Base-by-base conservation (phyloP, 768 basidiomycete species). In the Kwoniella mangroviensis region DNA sequence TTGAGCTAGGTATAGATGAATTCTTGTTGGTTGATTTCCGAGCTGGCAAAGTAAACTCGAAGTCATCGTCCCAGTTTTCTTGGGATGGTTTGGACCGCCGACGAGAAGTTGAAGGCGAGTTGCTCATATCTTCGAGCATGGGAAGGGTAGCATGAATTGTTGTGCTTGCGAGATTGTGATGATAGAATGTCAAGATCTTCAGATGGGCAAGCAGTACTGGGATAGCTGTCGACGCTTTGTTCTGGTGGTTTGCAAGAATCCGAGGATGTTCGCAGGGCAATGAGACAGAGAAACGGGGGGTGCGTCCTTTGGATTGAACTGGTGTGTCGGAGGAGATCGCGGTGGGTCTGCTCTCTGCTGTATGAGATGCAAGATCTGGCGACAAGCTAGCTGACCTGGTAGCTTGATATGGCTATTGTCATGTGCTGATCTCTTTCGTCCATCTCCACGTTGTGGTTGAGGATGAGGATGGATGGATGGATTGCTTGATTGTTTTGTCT, bases 31-130 rank as follows among this genome's bases (percentile, higher is more conserved):
- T 67, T 21, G 61, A 60, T 13, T 49, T 41, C 41, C 26, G 34
- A 52, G 60, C 58, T 26, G 69, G 78, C 10, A 75, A 52, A 4
- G 71, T 49, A 45, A 79, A 79, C 49, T 79, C 78, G 53, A 79
- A 79, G 54, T 79, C 78, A 28, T 79, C 76, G 51, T 79, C 78
- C 78, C 78, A 79, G 59, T 79, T 79, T 66, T 79, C 78, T n/a
- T 75, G 75, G 45, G 67, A 55, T 10, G 65, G 49, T 60, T 75
- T 77, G 41, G 69, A 57, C 40, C 70, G 54, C 57, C 68, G 65
- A 40, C 56, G 60, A 40, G 34, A 51, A 11, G 43, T 6, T 21
- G 68, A 55, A n/a, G 69, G 56, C 41, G 69, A 59, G 22, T 69
- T 69, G 62, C 68, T 69, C 68, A 69, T 69, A 21, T 69, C 68